Conservation (phyloP, 2,329 filamentous ascomycete species). For the Aureobasidium lini region DNA sequence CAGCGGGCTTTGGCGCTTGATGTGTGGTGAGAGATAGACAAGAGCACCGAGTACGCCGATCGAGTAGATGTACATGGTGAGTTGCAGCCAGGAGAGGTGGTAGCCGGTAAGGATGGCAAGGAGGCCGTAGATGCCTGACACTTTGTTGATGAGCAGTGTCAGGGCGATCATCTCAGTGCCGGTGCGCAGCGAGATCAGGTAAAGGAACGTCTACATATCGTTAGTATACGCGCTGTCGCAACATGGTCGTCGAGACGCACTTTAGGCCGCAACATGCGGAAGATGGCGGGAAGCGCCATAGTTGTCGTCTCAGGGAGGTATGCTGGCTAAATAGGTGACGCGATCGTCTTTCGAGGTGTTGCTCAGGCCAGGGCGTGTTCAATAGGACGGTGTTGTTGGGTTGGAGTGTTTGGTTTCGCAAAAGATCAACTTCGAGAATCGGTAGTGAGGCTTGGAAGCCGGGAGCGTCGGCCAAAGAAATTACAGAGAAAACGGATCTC, state of each 20-base stretch:
- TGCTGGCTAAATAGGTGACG: background rate
- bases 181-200: conserved; percentile 76
- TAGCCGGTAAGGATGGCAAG: conserved; percentile 84
- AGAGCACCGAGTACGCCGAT: conserved; percentile 61
- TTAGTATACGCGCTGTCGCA: background rate
- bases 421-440: background rate
- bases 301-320: background rate
- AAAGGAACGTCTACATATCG: conserved; percentile 51
- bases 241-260: background rate
- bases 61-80: conserved; percentile 89
- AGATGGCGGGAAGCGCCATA: conserved; percentile 18
- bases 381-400: background rate
- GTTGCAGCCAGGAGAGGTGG: conserved; percentile 70
- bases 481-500: background rate
- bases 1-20: conserved; percentile 69
- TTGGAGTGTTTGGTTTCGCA: background rate
- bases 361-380: background rate
- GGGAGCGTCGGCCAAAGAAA: conserved; percentile 6
- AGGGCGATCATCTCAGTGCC: conserved; percentile 79
- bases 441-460: background rate
- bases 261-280: conserved; percentile 17
- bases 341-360: background rate
- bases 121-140: conserved; percentile 82
- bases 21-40: conserved; percentile 66
- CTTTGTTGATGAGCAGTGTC: conserved; percentile 82